These are phyloP conservation scores for Arabidopsis arenosa DNA, from an alignment of 345 rosid species.

Conservation along the genomic window DNA sequence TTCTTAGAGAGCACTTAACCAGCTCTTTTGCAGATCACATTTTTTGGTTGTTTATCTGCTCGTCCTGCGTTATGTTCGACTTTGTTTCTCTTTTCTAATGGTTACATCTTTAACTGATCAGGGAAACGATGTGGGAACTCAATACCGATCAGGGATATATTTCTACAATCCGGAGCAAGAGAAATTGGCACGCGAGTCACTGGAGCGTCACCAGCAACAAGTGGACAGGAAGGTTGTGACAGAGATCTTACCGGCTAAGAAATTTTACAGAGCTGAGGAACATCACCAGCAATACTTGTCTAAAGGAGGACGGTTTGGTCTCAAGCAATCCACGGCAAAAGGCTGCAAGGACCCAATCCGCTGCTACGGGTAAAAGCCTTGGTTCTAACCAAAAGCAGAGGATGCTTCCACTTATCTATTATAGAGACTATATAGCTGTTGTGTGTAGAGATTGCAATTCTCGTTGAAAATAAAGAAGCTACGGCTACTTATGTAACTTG, in stretches of 20 bases:
- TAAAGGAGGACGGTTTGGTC: constrained; percentile 92
- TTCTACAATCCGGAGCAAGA: constrained; percentile 81
- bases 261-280: constrained; percentile 90
- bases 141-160: constrained; percentile 89
- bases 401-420: constrained; percentile 22
- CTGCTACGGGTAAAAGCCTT: constrained; percentile 73
- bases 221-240: constrained; percentile 74
- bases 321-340: constrained; percentile 72
- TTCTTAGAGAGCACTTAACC: neutral
- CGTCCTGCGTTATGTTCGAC: neutral
- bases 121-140: constrained; percentile 94
- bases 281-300: constrained; percentile 91
- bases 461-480: constrained; percentile 18
- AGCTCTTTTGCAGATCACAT: neutral
- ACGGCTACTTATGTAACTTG: neutral
- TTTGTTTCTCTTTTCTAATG: constrained; percentile 19
- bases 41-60: neutral
- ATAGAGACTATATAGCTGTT: constrained; percentile 15
- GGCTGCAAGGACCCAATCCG: constrained; percentile 92
- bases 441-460: constrained; percentile 20
- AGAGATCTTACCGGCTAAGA: constrained; percentile 87
- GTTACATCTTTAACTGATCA: constrained; percentile 34
- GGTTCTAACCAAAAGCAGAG: constrained; percentile 14
- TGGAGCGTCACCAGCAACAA: constrained; percentile 65
- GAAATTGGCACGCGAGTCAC: constrained; percentile 67